Evolutionary conservation across 2,329 filamentous ascomycete species (phyloP), one percentile per base, ranked within the genome.

Genomic region (Colletotrichum camelliae): DNA sequence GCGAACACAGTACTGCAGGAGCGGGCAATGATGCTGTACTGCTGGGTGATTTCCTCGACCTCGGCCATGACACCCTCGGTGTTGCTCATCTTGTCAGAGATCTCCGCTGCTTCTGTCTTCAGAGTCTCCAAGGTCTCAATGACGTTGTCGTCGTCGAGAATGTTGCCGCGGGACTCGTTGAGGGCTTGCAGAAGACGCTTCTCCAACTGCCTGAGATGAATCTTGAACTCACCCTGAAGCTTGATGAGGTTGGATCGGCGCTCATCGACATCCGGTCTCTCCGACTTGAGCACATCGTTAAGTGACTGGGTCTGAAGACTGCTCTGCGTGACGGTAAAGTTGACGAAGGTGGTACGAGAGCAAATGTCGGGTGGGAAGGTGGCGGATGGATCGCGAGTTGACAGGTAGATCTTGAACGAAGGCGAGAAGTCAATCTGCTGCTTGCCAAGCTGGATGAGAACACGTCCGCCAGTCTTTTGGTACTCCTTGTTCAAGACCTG

Each of bases 401-500:
- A 98, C 52, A 99, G 88, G 84, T 98, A 99, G 37, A 99, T 90
- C 86, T 94, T 97, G 90, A 99, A 99, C 0, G 96, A 93, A 2
- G 97, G 96, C 67, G 97, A 99, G 86, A 99, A 99, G 85, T 99
- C 97, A 79, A 99, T 99, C 86, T 99, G 96, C 85, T 99, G 97
- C 86, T 97, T 98, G 81, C 97, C 97, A 55, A 99, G 94, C 85
- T 99, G 97, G 78, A 99, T 99, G 69, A 99, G 92, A 61, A 98
- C 96, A 90, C 97, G 96, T 27, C 97, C 97, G 79, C 97, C 97
- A 33, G 97, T 99, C 88, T 96, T 97, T 86, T 99, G 97, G 85
- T 99, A 99, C 83, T 99, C 97, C 85, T 99, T 99, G 88, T 99
- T 99, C 85, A 99, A 92, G 72, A 99, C 96, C 81, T 99, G 97